phyloP scores from a whole-genome alignment of 2,329 filamentous ascomycete species.

The Coniella lustricola region DNA sequence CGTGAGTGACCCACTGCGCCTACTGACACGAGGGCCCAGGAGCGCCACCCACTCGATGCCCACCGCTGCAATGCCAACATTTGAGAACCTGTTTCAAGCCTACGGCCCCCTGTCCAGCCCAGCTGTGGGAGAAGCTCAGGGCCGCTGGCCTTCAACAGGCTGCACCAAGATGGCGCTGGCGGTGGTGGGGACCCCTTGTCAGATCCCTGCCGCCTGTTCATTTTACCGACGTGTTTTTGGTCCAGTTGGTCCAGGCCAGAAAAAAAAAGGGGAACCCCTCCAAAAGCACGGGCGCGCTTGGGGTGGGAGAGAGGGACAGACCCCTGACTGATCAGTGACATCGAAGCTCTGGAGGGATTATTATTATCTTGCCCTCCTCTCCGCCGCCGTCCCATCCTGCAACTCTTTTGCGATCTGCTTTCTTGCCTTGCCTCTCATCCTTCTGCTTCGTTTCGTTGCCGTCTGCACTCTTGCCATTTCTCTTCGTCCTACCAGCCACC shows the following conservation, averaged over 20 bases:
- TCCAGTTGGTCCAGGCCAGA: neutral
- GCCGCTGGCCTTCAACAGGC: neutral
- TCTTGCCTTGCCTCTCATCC: slow-evolving; percentile 3
- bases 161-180: neutral
- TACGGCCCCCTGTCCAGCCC: slow-evolving; percentile 2
- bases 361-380: slow-evolving; percentile 5
- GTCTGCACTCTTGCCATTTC: neutral
- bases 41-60: slow-evolving; percentile 3
- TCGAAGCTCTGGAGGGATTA: slow-evolving; percentile 5
- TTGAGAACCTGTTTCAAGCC: slow-evolving; percentile 6
- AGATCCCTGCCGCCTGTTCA: neutral
- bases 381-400: neutral
- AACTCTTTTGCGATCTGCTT: slow-evolving; percentile 1
- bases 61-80: slow-evolving; percentile 6
- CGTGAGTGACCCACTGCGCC: neutral
- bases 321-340: slow-evolving; percentile 11
- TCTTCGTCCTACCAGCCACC: slow-evolving; percentile 5
- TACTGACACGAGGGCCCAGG: slow-evolving; percentile 9
- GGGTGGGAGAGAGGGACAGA: slow-evolving; percentile 5
- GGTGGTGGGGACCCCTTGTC: slow-evolving; percentile 2
- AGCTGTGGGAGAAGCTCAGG: slow-evolving; percentile 2
- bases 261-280: slow-evolving; percentile 9
- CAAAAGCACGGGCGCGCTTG: slow-evolving; percentile 8
- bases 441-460: neutral
- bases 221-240: slow-evolving; percentile 2